Evolutionary conservation across 164 flowering plant genomes (phyloP).

Genomic region (Kingdonia uniflora): DNA sequence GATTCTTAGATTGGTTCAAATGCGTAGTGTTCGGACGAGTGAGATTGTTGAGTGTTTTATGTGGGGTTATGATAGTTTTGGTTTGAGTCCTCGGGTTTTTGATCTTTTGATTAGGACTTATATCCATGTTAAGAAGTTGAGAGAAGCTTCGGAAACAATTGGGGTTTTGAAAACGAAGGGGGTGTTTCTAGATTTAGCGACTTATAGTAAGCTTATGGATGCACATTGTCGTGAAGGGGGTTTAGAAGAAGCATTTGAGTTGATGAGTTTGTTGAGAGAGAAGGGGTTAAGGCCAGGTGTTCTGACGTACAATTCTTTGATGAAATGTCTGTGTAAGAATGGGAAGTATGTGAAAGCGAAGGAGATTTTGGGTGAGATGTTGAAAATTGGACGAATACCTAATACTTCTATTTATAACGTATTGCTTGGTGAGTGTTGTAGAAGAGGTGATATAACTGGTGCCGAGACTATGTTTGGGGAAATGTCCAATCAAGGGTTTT

Average conservation of each 20-base stretch:
- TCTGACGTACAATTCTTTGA: constrained; percentile 53
- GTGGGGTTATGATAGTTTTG: constrained; percentile 24
- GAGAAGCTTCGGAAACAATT: constrained; percentile 66
- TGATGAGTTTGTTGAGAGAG: constrained; percentile 37
- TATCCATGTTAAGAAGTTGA: constrained; percentile 74
- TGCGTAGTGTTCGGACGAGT: constrained; percentile 49
- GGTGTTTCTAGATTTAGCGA: constrained; percentile 54
- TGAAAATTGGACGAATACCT: constrained; percentile 41
- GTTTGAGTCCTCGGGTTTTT: constrained; percentile 40
- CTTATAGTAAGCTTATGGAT: constrained; percentile 61
- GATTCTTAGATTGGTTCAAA: constrained; percentile 68
- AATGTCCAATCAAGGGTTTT: constrained; percentile 35
- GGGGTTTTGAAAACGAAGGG: constrained; percentile 40
- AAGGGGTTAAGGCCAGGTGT: constrained; percentile 53
- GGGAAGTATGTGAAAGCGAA: constrained; percentile 46
- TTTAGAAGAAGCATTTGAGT: constrained; percentile 49
- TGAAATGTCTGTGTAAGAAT: constrained; percentile 61
- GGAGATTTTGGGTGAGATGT: constrained; percentile 50
- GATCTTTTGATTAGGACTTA: constrained; percentile 81
- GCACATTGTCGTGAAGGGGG: constrained; percentile 50
- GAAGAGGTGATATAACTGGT: constrained; percentile 29
- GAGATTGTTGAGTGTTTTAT: constrained; percentile 56
- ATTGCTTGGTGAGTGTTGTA: constrained; percentile 57
- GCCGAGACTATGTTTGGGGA: constrained; percentile 39
- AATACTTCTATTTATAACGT: constrained; percentile 64